These are phyloP conservation scores for Fraxinus floribunda DNA, from an alignment of 305 asterid species.

Conservation along the genomic window DNA sequence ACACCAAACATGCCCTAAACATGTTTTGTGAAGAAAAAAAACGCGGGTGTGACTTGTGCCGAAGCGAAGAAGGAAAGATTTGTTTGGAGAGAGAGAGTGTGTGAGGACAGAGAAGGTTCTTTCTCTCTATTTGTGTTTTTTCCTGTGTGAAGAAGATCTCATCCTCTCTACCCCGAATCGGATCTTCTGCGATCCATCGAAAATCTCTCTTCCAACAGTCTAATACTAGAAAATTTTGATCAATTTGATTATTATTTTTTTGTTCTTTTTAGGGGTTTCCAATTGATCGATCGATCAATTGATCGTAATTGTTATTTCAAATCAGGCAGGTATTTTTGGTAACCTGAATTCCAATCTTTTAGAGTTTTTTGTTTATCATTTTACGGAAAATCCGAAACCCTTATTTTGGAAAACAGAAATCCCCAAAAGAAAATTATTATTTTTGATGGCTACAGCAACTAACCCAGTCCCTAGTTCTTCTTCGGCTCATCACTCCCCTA, in stretches of 20 bases:
- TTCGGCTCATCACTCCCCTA: slow-evolving; percentile 43
- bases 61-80: background rate
- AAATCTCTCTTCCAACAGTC: background rate
- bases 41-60: background rate
- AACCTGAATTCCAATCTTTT: slow-evolving; percentile 7
- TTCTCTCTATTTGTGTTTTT: background rate
- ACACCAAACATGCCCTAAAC: background rate
- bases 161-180: background rate
- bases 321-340: background rate
- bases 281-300: background rate
- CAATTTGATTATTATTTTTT: slow-evolving; percentile 7
- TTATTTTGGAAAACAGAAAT: slow-evolving; percentile 7
- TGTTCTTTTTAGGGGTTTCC: background rate
- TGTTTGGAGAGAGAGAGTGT: background rate
- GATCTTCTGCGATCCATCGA: slow-evolving; percentile 18
- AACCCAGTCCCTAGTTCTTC: slow-evolving; percentile 29
- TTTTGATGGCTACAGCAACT: slow-evolving; percentile 51
- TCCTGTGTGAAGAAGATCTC: background rate
- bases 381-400: slow-evolving; percentile 7
- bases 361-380: slow-evolving; percentile 9
- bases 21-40: background rate
- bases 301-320: background rate
- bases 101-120: background rate
- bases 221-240: slow-evolving; percentile 26
- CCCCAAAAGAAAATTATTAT: slow-evolving; percentile 3